These are phyloP conservation scores for Byssoonygena ceratinophila DNA, from an alignment of 2,329 filamentous ascomycete genomes.

Conservation along the genomic window DNA sequence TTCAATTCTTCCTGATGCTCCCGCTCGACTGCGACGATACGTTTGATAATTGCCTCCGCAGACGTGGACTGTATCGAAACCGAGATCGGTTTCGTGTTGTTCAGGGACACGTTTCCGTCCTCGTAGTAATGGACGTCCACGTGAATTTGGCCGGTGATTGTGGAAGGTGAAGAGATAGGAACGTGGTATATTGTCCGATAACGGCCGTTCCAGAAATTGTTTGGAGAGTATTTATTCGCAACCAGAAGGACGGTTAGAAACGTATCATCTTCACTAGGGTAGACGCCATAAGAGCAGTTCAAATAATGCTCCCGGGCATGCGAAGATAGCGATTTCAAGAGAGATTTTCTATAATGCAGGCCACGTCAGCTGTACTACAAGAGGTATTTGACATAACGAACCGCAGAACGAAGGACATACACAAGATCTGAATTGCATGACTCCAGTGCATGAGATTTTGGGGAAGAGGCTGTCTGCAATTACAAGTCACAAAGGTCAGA, in stretches of 20 bases:
- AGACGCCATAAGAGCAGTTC: conserved; percentile 68
- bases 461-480: conserved; percentile 65
- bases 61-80: conserved; percentile 53
- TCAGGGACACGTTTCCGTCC: conserved; percentile 88
- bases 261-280: conserved; percentile 64
- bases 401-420: conserved; percentile 42
- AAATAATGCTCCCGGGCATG: conserved; percentile 87
- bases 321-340: conserved; percentile 61
- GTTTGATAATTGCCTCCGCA: conserved; percentile 61
- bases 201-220: conserved; percentile 98
- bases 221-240: conserved; percentile 93
- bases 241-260: conserved; percentile 74
- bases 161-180: conserved; percentile 50
- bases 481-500: neutral
- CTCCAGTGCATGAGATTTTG: conserved; percentile 69
- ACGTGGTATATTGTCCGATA: conserved; percentile 86
- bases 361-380: neutral
- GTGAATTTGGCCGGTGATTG: conserved; percentile 68
- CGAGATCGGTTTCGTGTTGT: conserved; percentile 70
- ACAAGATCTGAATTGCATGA: conserved; percentile 67
- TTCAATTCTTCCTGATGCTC: conserved; percentile 96
- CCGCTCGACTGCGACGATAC: conserved; percentile 71
- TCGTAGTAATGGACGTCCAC: conserved; percentile 99
- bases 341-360: conserved; percentile 55
- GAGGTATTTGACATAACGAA: neutral